These are phyloP conservation scores for Dryas alaskensis DNA, from an alignment of 306 rosid genomes.

Conservation along the genomic window DNA sequence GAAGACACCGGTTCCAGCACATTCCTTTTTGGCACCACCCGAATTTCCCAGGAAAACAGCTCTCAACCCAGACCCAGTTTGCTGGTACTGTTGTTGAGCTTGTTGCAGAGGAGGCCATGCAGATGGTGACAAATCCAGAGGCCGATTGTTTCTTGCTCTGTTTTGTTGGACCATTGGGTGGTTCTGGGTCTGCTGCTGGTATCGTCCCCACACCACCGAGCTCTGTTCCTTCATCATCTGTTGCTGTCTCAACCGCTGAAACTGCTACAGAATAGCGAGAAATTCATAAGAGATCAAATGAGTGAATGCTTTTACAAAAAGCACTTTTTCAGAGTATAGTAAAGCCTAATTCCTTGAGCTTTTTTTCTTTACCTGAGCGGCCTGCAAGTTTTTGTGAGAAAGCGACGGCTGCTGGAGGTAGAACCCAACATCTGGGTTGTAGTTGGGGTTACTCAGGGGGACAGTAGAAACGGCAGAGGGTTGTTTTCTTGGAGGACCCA, in stretches of 20 bases:
- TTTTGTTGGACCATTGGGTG: slow-evolving; percentile 32
- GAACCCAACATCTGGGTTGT: slow-evolving; percentile 29
- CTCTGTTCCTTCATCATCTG: slow-evolving; percentile 50
- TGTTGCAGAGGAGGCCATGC: slow-evolving; percentile 70
- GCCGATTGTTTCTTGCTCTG: slow-evolving; percentile 33
- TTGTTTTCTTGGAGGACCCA: slow-evolving; percentile 28
- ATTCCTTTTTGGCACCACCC: slow-evolving; percentile 31
- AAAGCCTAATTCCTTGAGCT: no score
- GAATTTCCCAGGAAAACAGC: slow-evolving; percentile 39
- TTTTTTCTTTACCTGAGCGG: slow-evolving; percentile 38
- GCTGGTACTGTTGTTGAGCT: slow-evolving; percentile 36
- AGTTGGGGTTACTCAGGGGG: slow-evolving; percentile 11
- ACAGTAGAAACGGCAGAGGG: slow-evolving; percentile 29
- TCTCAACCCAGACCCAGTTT: slow-evolving; percentile 44
- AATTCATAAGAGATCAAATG: no score
- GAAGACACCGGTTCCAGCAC: slow-evolving; percentile 85
- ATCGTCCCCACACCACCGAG: slow-evolving; percentile 24
- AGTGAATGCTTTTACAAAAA: no score
- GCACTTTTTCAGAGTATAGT: no score
- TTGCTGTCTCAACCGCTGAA: slow-evolving; percentile 50
- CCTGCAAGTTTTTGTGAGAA: slow-evolving; percentile 53
- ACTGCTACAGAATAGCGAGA: slow-evolving; percentile 19
- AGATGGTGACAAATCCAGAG: slow-evolving; percentile 43
- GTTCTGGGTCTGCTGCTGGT: slow-evolving; percentile 20
- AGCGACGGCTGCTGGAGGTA: slow-evolving; percentile 30